Base-by-base conservation (phyloP, 352 stramenopile genomes). In the Phytophthora pluvialis region DNA sequence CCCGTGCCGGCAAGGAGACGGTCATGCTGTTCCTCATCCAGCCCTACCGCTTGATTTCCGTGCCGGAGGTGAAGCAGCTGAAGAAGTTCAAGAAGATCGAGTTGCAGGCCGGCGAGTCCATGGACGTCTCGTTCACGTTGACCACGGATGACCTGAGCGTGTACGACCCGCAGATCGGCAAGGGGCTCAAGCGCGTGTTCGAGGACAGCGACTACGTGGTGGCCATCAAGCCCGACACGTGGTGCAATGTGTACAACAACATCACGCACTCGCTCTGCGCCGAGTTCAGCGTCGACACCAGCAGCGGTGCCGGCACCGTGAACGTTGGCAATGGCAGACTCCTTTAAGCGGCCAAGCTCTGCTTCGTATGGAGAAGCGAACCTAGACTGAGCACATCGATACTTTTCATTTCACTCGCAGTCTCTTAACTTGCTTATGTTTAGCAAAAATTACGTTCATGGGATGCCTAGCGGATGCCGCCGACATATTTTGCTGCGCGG, bases 11-110 rank as follows among this genome's bases (percentile, higher is more conserved):
- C 10, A 89, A 94, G 45, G 83, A 96, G 59, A 83, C 74, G 0
- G 75, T 93, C 18, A 77, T 95, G 55, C 44, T 95, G 35, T 90
- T 96, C 43, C 67, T 95, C n/a, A 84, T 73, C 9, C 82, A 89
- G 51, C 78, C 81, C 25, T 80, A 70, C 44, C 80, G 80, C 29
- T 16, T 46, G 32, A 80, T 84, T 26, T 79, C 86, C 0, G 74
- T 91, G 15, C 83, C 86, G 7, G 82, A 93, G 39, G 71, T 89
- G 36, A 95, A 94, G 70, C 68, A 82, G 49, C 78, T 96, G 26
- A 88, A 89, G 59, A 80, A 84, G 44, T 94, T 94, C 57, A 65
- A 71, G 15, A 94, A 95, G 69, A 80, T 96, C 26, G 55, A 78
- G 1, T 60, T 94, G 31, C 26, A 71, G 28, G 52, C 78, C 0